phyloP scores from a whole-genome alignment of 2,329 filamentous ascomycete species.

The Ceratocystis eucalypticola region DNA sequence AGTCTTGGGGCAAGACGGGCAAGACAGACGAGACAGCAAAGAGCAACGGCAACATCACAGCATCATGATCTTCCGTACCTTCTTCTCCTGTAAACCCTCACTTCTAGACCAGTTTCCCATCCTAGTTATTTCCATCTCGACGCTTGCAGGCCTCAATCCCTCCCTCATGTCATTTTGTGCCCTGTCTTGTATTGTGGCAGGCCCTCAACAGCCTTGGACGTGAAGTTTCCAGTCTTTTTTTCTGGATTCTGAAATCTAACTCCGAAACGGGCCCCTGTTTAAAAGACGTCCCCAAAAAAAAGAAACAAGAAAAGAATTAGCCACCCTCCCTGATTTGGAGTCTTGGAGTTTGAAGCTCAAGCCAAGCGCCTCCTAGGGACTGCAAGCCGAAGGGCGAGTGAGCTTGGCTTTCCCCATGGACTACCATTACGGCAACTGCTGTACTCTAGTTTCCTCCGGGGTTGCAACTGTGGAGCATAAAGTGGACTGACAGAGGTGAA shows the following conservation, averaged over 20 bases:
- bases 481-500: neutral
- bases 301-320: neutral
- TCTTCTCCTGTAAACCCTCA: neutral
- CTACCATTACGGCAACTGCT: neutral
- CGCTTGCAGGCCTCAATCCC: conserved; percentile 4
- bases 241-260: neutral
- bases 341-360: neutral
- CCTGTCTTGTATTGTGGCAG: neutral
- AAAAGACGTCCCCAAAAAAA: neutral
- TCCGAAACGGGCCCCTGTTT: conserved; percentile 4
- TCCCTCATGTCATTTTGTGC: neutral
- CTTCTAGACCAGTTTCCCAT: neutral
- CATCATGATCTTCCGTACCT: neutral
- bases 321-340: neutral
- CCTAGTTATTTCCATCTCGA: neutral
- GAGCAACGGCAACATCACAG: neutral
- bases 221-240: neutral
- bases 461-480: neutral
- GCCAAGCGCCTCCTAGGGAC: neutral
- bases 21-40: neutral
- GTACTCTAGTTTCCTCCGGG: neutral
- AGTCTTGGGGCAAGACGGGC: neutral
- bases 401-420: neutral
- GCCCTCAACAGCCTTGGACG: neutral
- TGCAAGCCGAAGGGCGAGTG: neutral